Percentiles rank a stretch among this genome's conserved stretches.
These are phyloP conservation scores for Smittium culicis DNA, from an alignment of 371 early-diverging fungal genomes.

Conservation along the genomic window DNA sequence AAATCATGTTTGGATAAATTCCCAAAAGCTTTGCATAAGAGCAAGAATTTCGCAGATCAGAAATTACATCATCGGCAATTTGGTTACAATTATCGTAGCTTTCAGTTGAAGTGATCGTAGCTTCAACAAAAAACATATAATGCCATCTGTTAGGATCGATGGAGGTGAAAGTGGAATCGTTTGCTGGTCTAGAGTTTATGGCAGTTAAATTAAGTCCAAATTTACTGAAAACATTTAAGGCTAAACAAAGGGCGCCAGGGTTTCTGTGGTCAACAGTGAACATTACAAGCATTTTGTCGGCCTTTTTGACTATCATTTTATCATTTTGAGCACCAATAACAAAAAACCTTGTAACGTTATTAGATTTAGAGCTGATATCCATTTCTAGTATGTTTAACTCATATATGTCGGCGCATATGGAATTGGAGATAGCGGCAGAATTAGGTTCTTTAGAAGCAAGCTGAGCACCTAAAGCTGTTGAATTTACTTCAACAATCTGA, in stretches of 20 bases:
- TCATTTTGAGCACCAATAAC: constrained; percentile 64
- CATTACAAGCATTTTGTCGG: constrained; percentile 65
- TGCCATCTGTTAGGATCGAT: constrained; percentile 49
- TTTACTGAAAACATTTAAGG: constrained; percentile 68
- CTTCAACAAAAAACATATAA: constrained; percentile 82
- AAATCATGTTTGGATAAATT: constrained; percentile 58
- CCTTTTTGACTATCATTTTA: constrained; percentile 37
- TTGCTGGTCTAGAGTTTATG: constrained; percentile 81
- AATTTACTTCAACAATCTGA: constrained; percentile 57
- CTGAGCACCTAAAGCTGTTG: constrained; percentile 81
- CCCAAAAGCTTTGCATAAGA: constrained; percentile 64
- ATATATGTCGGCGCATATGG: constrained; percentile 67
- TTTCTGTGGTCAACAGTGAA: constrained; percentile 81
- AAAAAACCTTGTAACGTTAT: constrained; percentile 22
- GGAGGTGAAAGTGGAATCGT: constrained; percentile 27
- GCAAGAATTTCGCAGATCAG: constrained; percentile 51
- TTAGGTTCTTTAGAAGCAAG: constrained; percentile 61
- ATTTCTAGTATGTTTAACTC: constrained; percentile 53
- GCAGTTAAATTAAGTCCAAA: constrained; percentile 69
- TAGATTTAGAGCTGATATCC: constrained; percentile 28
- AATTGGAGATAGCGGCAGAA: constrained; percentile 73
- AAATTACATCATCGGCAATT: constrained; percentile 43
- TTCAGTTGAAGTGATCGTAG: constrained; percentile 14
- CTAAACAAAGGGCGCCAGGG: constrained; percentile 80
- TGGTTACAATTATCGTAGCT: constrained; percentile 61